Percentiles rank a stretch among this genome's conserved stretches.
phyloP scores from a whole-genome alignment of 192 early-diverging fungal species.

The Backusella morwellensis region DNA sequence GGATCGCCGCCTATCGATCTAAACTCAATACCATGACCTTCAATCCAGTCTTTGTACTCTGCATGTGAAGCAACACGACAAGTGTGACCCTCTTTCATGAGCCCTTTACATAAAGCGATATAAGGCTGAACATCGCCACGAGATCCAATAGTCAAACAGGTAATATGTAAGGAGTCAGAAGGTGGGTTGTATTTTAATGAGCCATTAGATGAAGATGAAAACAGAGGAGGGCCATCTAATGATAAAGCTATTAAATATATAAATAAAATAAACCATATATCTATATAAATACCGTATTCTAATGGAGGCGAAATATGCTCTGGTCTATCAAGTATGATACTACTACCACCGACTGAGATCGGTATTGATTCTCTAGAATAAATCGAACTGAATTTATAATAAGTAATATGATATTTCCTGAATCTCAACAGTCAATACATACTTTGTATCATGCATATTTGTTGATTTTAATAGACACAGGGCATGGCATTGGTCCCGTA shows the following conservation, averaged over 20 bases:
- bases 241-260: not conserved
- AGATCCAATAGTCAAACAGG: slow-evolving; percentile 67
- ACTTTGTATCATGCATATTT: not conserved
- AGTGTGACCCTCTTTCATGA: slow-evolving; percentile 59
- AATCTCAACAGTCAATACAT: not conserved
- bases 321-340: not conserved
- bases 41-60: slow-evolving; percentile 65
- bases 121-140: slow-evolving; percentile 75
- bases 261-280: not conserved
- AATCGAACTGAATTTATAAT: not conserved
- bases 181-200: slow-evolving; percentile 5
- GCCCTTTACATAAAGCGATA: slow-evolving; percentile 65
- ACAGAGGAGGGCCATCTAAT: slow-evolving; percentile 20
- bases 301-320: slow-evolving; percentile 14
- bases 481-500: slow-evolving; percentile 41
- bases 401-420: not conserved
- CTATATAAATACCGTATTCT: slow-evolving; percentile 10
- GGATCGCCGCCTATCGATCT: slow-evolving; percentile 60
- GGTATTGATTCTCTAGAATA: not conserved
- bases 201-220: slow-evolving; percentile 17
- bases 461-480: slow-evolving; percentile 2
- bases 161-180: slow-evolving; percentile 52
- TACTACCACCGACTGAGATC: not conserved
- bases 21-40: slow-evolving; percentile 66
- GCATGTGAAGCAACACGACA: slow-evolving; percentile 64